A percentile compares a stretch with the other conserved stretches of the same genome.
Conservation (phyloP, 176 grass and related monocot species). For the Pontederia paniculata region DNA sequence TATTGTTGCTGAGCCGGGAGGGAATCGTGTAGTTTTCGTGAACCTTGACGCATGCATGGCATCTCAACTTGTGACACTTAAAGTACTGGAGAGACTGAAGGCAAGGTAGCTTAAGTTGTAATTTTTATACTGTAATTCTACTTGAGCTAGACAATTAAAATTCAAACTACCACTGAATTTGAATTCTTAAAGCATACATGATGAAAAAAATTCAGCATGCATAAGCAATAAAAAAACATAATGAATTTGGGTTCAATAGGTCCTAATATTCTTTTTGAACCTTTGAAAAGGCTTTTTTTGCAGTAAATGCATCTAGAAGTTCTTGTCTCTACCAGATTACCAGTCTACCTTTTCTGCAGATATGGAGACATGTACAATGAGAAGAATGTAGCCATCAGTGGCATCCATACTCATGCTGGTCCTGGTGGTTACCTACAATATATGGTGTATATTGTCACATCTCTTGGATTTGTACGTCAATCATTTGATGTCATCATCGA, state of each 20-base stretch:
- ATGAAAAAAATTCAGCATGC: too few species aligned
- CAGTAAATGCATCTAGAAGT: too few species aligned
- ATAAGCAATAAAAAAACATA: too few species aligned
- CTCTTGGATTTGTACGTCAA: constrained; percentile 90
- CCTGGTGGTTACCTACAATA: constrained; percentile 98
- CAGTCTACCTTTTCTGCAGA: constrained; percentile 27
- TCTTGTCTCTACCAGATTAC: too few species aligned
- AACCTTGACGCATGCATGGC: constrained; percentile 99
- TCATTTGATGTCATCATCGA: constrained; percentile 94
- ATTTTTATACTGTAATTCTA: not conserved
- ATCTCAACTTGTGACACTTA: constrained; percentile 87
- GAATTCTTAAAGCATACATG: too few species aligned
- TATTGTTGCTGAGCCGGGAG: constrained; percentile 82
- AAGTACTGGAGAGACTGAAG: constrained; percentile 91
- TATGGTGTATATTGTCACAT: constrained; percentile 90
- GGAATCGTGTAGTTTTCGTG: constrained; percentile 76
- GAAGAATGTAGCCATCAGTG: constrained; percentile 86
- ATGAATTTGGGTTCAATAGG: too few species aligned
- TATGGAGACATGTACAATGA: constrained; percentile 88
- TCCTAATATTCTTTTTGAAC: too few species aligned
- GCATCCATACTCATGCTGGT: constrained; percentile 94
- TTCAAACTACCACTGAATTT: too few species aligned
- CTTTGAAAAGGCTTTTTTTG: too few species aligned
- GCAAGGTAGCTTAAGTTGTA: constrained; percentile 36
- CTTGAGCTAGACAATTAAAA: not conserved